A percentile compares a stretch with the other conserved stretches of the same genome.
These are phyloP conservation scores for Geranomyces michiganensis DNA, from an alignment of 192 early-diverging fungal species.

Conservation along the genomic window DNA sequence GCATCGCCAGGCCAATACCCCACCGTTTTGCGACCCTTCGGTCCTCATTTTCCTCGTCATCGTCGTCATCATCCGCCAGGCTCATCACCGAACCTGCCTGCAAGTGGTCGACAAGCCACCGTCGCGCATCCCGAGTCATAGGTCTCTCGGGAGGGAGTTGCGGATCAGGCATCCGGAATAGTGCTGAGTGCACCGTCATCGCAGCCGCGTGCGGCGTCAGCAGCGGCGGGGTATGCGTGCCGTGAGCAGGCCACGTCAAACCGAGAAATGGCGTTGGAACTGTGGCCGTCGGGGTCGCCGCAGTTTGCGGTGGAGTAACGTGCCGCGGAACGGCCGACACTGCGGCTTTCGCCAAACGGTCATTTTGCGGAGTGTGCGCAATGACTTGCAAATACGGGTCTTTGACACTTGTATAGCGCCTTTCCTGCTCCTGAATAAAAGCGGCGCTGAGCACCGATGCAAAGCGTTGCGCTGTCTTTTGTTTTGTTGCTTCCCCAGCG, in stretches of 20 bases:
- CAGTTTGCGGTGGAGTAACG: background rate
- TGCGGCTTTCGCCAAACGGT: background rate
- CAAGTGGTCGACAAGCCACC: slow-evolving; percentile 4
- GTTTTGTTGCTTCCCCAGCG: too few relatives aligned
- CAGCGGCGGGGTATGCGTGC: background rate
- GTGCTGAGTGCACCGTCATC: background rate
- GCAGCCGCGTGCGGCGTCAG: background rate
- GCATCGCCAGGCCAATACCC: background rate
- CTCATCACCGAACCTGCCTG: slow-evolving; percentile 6
- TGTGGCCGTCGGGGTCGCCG: background rate
- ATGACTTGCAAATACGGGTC: slow-evolving; percentile 1
- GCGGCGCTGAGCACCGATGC: slow-evolving; percentile 1
- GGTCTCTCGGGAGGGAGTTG: background rate
- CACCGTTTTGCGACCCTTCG: background rate
- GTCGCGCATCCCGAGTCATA: background rate
- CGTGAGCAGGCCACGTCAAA: background rate
- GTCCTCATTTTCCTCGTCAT: background rate
- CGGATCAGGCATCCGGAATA: slow-evolving; percentile 7
- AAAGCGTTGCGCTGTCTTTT: background rate
- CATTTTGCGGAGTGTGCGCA: background rate
- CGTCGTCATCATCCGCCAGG: background rate
- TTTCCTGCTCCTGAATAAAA: background rate
- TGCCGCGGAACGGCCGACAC: background rate
- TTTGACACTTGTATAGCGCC: background rate
- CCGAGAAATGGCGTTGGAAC: slow-evolving; percentile 8